Percentiles rank a stretch among this genome's conserved stretches.
phyloP scores from a whole-genome alignment of 1,284 basidiomycete species.

The Ceratobasidium sp. region DNA sequence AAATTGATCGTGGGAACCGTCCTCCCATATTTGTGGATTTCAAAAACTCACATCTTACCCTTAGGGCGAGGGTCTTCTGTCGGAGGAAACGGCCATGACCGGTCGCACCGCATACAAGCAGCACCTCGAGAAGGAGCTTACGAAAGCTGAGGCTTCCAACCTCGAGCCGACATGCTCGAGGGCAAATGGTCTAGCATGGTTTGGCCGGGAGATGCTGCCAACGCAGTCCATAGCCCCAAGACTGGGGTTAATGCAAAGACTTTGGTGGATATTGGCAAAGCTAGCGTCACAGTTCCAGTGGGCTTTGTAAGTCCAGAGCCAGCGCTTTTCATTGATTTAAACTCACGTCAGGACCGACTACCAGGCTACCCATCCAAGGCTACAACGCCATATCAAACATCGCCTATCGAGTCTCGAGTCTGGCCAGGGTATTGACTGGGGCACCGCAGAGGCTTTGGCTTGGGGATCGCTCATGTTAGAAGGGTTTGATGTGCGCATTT shows the following conservation, averaged over 20 bases:
- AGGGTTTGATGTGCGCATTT: conserved; percentile 33
- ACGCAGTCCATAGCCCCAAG: conserved; percentile 62
- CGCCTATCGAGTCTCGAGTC: conserved; percentile 73
- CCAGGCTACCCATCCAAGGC: conserved; percentile 78
- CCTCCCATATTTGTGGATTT: conserved; percentile 3
- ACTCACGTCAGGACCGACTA: neutral
- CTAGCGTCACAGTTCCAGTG: conserved; percentile 73
- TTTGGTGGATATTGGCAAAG: conserved; percentile 65
- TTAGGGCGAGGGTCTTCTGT: conserved; percentile 65
- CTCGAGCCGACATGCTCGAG: conserved; percentile 62
- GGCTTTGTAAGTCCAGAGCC: conserved; percentile 66
- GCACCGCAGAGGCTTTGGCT: conserved; percentile 72
- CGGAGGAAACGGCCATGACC: conserved; percentile 55
- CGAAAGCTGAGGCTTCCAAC: conserved; percentile 57
- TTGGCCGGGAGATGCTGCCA: conserved; percentile 65
- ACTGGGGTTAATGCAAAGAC: conserved; percentile 68
- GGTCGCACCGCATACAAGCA: conserved; percentile 65
- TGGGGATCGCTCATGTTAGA: conserved; percentile 33
- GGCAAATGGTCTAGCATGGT: conserved; percentile 73
- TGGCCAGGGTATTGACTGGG: conserved; percentile 81
- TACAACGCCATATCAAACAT: conserved; percentile 80
- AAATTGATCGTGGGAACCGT: conserved; percentile 67
- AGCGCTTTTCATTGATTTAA: conserved; percentile 2
- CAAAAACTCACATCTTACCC: conserved; percentile 15
- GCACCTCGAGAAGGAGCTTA: conserved; percentile 66